Percentiles rank a stretch among this genome's conserved stretches.
Evolutionary conservation across 768 basidiomycete species (phyloP).

Genomic region (Crassisporium funariophilum): DNA sequence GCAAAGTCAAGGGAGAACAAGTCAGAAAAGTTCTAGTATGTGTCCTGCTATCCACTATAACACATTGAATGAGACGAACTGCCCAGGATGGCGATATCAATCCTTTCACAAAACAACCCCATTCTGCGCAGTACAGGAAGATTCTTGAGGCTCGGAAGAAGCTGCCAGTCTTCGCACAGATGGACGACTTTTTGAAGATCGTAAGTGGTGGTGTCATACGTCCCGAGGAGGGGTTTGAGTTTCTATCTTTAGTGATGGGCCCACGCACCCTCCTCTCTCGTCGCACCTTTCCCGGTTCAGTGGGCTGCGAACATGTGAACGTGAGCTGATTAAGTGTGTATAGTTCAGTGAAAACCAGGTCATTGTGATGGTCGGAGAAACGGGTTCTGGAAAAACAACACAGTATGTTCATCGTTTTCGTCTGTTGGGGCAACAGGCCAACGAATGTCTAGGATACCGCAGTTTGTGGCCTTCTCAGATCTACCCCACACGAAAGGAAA

Average conservation of each 20-base stretch:
- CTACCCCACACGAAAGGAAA: slow-evolving; percentile 88
- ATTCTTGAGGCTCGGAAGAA: slow-evolving; percentile 85
- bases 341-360: slow-evolving; percentile 70
- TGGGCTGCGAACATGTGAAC: no score
- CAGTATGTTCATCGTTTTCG: slow-evolving; percentile 58
- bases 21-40: slow-evolving; percentile 72
- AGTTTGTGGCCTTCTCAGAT: slow-evolving; percentile 94
- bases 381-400: slow-evolving; percentile 98
- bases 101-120: slow-evolving; percentile 84
- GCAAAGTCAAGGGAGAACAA: slow-evolving; percentile 66
- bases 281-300: slow-evolving; percentile 4
- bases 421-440: slow-evolving; percentile 10
- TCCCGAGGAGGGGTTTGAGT: slow-evolving; percentile 46
- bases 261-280: slow-evolving; percentile 35
- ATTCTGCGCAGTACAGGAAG: slow-evolving; percentile 79
- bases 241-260: slow-evolving; percentile 44
- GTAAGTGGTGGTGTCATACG: slow-evolving; percentile 50
- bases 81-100: slow-evolving; percentile 54
- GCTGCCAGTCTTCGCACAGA: slow-evolving; percentile 88
- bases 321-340: neutral
- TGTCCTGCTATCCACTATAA: slow-evolving; percentile 6
- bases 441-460: slow-evolving; percentile 90
- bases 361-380: slow-evolving; percentile 91
- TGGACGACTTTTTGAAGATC: slow-evolving; percentile 90
- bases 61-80: neutral